Base-by-base conservation (phyloP, 2,329 filamentous ascomycete species). In the Aspergillus sp. region DNA sequence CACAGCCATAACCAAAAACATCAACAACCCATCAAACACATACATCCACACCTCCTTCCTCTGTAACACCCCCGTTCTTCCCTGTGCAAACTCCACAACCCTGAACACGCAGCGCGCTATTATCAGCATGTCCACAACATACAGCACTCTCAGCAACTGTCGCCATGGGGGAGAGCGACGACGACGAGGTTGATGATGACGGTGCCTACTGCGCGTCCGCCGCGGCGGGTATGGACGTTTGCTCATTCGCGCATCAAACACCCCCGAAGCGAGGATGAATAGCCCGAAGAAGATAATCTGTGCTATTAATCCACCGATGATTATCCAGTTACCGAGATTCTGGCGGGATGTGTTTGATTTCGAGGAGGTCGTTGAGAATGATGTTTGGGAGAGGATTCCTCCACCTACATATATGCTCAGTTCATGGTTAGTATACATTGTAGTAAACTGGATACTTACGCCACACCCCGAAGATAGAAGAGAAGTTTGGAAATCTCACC, bases 11-110 rank as follows among this genome's bases (percentile, higher is more conserved):
- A 42, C 21, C 19, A 42, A n/a, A n/a, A n/a, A 8, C 51, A 54
- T 54, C 15, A 54, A 23, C 36, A 23, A 5, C 36, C 51, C 51
- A 41, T 54, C 36, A 27, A 54, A 41, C 15, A 42, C 36, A 41
- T 54, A 54, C 36, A 54, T 17, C 51, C 51, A 54, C 13, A 54
- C 36, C 8, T 54, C 51, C 11, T 25, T 11, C 11, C 51, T n/a
- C 21, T 54, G 51, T 4, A 54, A 11, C 8, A 11, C 5, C 3
- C 51, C 51, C 15, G 39, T 7, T 6, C 5, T 5, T 15, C 36
- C 51, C 32, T 17, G 8, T 8, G 51, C 36, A 11, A 54, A 54
- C 21, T 54, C 51, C 6, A 54, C n/a, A 8, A 54, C 23, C 8
- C 51, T 19, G 25, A 30, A 54, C 15, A 54, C 36, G 3, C 19